phyloP scores from a whole-genome alignment of 1,139 yeast genomes.

The Groenewaldozyma sp. region DNA sequence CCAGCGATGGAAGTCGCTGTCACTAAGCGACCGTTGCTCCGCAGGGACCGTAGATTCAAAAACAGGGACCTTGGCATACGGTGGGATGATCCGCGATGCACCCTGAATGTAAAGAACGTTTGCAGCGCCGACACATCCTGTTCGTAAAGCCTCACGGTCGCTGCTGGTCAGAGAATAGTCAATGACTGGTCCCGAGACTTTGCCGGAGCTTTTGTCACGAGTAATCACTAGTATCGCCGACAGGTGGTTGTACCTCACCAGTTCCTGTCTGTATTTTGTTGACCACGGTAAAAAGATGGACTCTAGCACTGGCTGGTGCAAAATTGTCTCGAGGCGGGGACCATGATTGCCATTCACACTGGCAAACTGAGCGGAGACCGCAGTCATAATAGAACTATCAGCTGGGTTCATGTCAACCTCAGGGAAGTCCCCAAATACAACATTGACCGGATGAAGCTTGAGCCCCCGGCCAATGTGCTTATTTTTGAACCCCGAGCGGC shows the following conservation, averaged over 20 bases:
- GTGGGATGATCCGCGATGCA: slow-evolving; percentile 38
- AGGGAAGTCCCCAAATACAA: slow-evolving; percentile 38
- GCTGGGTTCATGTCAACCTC: slow-evolving; percentile 29
- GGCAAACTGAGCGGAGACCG: slow-evolving; percentile 42
- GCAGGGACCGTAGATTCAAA: slow-evolving; percentile 38
- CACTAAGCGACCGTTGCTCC: slow-evolving; percentile 35
- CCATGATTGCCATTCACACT: slow-evolving; percentile 55
- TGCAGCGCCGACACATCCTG: slow-evolving; percentile 37
- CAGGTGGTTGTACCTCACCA: slow-evolving; percentile 36
- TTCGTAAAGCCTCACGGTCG: slow-evolving; percentile 38
- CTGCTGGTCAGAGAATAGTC: slow-evolving; percentile 37
- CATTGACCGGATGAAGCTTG: slow-evolving; percentile 45
- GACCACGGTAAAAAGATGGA: slow-evolving; percentile 40
- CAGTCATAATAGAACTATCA: slow-evolving; percentile 42
- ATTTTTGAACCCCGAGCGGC: slow-evolving; percentile 46
- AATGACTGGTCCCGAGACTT: slow-evolving; percentile 31
- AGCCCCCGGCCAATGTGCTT: slow-evolving; percentile 46
- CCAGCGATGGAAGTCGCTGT: slow-evolving; percentile 43
- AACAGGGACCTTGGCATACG: slow-evolving; percentile 34
- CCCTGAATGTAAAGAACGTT: slow-evolving; percentile 46
- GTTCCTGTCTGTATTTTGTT: slow-evolving; percentile 29
- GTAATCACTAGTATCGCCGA: slow-evolving; percentile 40
- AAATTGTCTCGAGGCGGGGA: slow-evolving; percentile 44
- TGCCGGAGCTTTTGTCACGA: slow-evolving; percentile 41
- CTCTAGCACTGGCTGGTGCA: slow-evolving; percentile 40